A percentile compares a stretch with the other conserved stretches of the same genome.
Evolutionary conservation across 371 early-diverging fungal species (phyloP).

Genomic region (Apophysomyces elegans): DNA sequence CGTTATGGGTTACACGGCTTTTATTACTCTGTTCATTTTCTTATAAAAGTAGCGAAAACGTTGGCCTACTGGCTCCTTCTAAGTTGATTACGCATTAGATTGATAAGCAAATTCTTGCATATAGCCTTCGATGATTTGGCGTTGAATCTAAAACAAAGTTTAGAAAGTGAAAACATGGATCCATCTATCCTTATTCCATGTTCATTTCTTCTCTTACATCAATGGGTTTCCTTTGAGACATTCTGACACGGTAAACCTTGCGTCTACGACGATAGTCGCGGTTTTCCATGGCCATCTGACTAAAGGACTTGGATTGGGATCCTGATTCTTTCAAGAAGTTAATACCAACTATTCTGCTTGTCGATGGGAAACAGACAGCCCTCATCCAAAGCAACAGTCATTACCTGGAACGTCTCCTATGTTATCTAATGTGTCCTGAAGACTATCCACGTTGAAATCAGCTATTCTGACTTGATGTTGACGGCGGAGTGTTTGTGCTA

Average conservation of each 20-base stretch:
- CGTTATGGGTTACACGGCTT: too few species aligned
- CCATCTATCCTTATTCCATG: not conserved
- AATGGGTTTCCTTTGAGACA: not conserved
- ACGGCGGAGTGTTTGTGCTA: not conserved
- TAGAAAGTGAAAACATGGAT: not conserved
- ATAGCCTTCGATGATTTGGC: not conserved
- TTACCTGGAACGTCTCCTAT: not conserved
- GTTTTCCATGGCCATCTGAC: not conserved
- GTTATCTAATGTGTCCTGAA: not conserved
- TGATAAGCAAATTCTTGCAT: not conserved
- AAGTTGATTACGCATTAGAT: not conserved
- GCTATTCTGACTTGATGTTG: not conserved
- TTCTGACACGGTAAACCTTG: not conserved
- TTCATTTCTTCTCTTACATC: not conserved
- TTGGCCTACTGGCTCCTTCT: not conserved
- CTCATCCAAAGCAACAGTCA: too few species aligned
- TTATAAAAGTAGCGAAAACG: too few species aligned
- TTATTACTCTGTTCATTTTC: too few species aligned
- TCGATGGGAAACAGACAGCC: too few species aligned
- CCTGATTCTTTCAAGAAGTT: too few species aligned
- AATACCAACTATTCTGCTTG: too few species aligned
- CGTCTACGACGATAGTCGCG: constrained; percentile 3
- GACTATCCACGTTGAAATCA: not conserved
- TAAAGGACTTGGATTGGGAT: not conserved
- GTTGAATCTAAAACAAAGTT: not conserved